phyloP scores from a whole-genome alignment of 305 asterid species.

The Petunia hybrid region DNA sequence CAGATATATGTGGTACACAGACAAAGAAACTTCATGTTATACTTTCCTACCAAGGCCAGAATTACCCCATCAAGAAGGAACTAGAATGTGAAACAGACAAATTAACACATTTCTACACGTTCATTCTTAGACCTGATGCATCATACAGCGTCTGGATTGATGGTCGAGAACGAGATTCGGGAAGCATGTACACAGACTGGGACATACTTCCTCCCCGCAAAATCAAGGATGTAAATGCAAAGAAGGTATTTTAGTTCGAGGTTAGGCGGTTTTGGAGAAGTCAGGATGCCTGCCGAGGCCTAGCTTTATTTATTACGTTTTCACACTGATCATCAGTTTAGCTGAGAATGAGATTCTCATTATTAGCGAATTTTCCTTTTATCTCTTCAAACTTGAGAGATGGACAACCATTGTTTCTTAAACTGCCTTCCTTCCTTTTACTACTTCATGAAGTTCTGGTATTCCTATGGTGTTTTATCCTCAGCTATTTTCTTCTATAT shows the following conservation, averaged over 20 bases:
- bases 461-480: not conserved
- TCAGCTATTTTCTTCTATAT: slow-evolving; percentile 32
- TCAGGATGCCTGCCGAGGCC: not conserved
- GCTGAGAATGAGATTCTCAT: not conserved
- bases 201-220: slow-evolving; percentile 94
- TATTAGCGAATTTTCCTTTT: not conserved
- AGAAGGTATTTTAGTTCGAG: slow-evolving; percentile 56
- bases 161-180: slow-evolving; percentile 95
- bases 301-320: not conserved
- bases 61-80: slow-evolving; percentile 94
- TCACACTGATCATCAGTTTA: not conserved
- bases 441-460: not conserved
- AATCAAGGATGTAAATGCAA: slow-evolving; percentile 77
- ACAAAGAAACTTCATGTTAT: slow-evolving; percentile 93
- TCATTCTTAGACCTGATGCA: slow-evolving; percentile 94
- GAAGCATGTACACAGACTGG: slow-evolving; percentile 97
- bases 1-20: slow-evolving; percentile 95
- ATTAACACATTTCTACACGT: slow-evolving; percentile 90
- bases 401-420: not conserved
- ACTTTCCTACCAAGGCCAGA: slow-evolving; percentile 91
- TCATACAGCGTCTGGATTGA: slow-evolving; percentile 82
- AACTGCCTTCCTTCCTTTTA: slow-evolving; percentile 8
- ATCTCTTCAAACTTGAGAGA: not conserved
- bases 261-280: not conserved
- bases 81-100: slow-evolving; percentile 97